Percentiles rank a stretch among this genome's conserved stretches.
Evolutionary conservation across 1,139 yeast genomes (phyloP).

Genomic region (Debaryomyces fabryi): DNA sequence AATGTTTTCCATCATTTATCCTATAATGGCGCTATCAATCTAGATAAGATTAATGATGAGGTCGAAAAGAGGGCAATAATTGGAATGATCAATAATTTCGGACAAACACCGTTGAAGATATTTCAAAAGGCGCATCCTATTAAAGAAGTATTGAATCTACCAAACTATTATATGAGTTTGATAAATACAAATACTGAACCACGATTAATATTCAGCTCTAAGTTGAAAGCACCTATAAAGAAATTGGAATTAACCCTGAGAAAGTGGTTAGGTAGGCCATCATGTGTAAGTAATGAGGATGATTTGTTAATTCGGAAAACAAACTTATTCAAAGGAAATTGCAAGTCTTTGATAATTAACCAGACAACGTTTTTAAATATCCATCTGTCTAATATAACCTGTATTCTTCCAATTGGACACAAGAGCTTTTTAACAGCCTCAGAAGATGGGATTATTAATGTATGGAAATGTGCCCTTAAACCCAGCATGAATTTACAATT

Average conservation of each 20-base stretch:
- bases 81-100: constrained; percentile 86
- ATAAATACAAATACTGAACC: constrained; percentile 28
- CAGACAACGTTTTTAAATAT: constrained; percentile 44
- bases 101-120: constrained; percentile 80
- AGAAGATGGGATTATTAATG: constrained; percentile 55
- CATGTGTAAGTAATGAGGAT: constrained; percentile 40
- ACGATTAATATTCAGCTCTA: constrained; percentile 38
- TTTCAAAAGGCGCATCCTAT: constrained; percentile 66
- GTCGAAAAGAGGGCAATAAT: constrained; percentile 73
- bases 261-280: constrained; percentile 52
- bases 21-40: constrained; percentile 78
- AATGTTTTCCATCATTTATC: constrained; percentile 84
- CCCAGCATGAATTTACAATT: constrained; percentile 40
- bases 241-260: constrained; percentile 42
- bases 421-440: constrained; percentile 54
- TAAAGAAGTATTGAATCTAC: constrained; percentile 42
- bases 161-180: constrained; percentile 36
- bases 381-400: constrained; percentile 39
- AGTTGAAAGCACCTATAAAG: constrained; percentile 36
- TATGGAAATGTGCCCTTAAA: constrained; percentile 50
- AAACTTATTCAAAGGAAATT: constrained; percentile 23
- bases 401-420: constrained; percentile 39
- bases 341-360: constrained; percentile 47
- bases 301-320: constrained; percentile 43
- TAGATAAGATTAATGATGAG: constrained; percentile 72